A percentile compares a stretch with the other conserved stretches of the same genome.
Evolutionary conservation across 106 monocot genomes (phyloP).

Genomic region (Chionographis japonica): DNA sequence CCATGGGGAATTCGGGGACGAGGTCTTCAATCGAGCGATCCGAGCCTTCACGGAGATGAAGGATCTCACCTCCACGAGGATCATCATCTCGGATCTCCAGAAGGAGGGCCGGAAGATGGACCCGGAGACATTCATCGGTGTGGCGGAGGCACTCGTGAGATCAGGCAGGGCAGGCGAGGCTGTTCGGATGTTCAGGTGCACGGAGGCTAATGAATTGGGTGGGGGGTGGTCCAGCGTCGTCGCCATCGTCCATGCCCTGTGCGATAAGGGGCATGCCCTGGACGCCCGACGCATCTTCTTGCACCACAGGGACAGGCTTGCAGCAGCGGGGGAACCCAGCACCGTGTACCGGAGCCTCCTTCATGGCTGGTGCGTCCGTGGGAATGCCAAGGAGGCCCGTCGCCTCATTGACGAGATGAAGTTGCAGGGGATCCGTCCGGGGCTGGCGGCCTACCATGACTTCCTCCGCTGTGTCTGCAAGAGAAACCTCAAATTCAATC

Average conservation of each 20-base stretch:
- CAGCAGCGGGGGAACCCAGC: background rate
- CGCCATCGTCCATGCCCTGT: slow-evolving; percentile 44
- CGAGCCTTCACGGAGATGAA: slow-evolving; percentile 30
- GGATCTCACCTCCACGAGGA: slow-evolving; percentile 41
- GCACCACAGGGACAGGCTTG: slow-evolving; percentile 35
- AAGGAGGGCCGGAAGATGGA: slow-evolving; percentile 31
- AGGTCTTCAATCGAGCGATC: slow-evolving; percentile 37
- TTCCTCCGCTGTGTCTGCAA: slow-evolving; percentile 54
- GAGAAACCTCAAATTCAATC: slow-evolving; percentile 62
- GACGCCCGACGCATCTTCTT: slow-evolving; percentile 47
- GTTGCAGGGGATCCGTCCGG: slow-evolving; percentile 16
- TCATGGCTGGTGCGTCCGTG: slow-evolving; percentile 64
- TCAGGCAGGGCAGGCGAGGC: slow-evolving; percentile 42
- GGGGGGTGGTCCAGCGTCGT: slow-evolving; percentile 8
- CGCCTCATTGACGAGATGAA: slow-evolving; percentile 51
- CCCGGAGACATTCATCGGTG: slow-evolving; percentile 30
- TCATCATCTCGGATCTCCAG: slow-evolving; percentile 28
- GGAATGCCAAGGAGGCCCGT: slow-evolving; percentile 61
- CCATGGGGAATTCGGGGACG: slow-evolving; percentile 7
- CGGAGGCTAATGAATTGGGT: slow-evolving; percentile 15
- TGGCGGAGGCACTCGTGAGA: slow-evolving; percentile 36
- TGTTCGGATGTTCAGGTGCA: slow-evolving; percentile 38
- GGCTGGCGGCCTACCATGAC: slow-evolving; percentile 40
- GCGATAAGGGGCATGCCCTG: slow-evolving; percentile 46
- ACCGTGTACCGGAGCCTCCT: slow-evolving; percentile 34